Base-by-base conservation (phyloP, 805 yeast species). In the Cyberlindnera sargentensis region DNA sequence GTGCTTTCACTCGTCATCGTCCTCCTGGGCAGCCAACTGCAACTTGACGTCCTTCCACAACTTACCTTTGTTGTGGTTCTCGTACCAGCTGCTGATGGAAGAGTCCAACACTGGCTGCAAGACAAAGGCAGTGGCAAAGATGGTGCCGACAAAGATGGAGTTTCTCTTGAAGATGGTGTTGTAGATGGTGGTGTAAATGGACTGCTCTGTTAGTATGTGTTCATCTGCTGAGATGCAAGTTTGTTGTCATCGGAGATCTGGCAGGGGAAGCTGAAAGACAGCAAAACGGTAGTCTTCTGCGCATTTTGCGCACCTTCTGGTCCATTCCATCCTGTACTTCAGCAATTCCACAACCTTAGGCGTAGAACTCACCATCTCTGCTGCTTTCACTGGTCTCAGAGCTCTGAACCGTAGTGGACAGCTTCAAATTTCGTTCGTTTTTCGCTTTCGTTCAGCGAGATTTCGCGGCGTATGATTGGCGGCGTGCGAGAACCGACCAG, bases 121-220 rank as follows among this genome's bases (percentile, higher is more conserved):
- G 50, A 80, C 79, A 62, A 90, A 90, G 39, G 97, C 89, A 58
- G 85, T 80, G 40, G 80, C 83, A 56, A 90, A 83, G 48, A 90
- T 73, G 49, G 93, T 72, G 52, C 87, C 86, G 49, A 90, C 95
- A 68, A 76, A 87, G 50, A 84, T 73, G 39, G 97, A 78, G 80
- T 91, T 90, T 77, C 96, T 86, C 78, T 87, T 87, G 77, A 86
- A 82, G 44, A 84, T 57, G 32, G 73, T 66, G 76, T 80, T 82
- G 77, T 77, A 80, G 48, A 80, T 58, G 37, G 77, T 63, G 36
- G 83, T 61, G 55, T 67, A 60, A 54, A 65, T 56, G 46, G 71
- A 56, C 70, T 62, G 46, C 6, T 46, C 47, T 39, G 33, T 31
- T 31, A 31, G 33, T 8, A 42, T 30, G 20, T 15, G 20, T 15